phyloP scores from a whole-genome alignment of 202 grass and related monocot genomes.

The Carex arenaria region DNA sequence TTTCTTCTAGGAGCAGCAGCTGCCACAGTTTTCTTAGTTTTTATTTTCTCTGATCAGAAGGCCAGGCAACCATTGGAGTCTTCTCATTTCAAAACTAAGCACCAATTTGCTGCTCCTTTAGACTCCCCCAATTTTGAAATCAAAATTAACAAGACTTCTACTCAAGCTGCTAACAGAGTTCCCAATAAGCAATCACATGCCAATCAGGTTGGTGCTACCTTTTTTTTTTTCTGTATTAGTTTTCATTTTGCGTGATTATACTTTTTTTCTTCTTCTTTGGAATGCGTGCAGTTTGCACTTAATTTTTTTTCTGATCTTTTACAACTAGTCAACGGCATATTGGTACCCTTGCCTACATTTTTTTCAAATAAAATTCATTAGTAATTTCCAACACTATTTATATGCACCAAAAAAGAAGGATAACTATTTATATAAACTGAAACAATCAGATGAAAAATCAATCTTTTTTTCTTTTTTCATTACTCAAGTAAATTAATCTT shows the following conservation, averaged over 20 bases:
- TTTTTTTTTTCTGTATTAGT: neutral
- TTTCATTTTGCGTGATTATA: neutral
- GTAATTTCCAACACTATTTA: neutral
- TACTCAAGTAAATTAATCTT: neutral
- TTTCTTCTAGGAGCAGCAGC: slow-evolving; percentile 60
- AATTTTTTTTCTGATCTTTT: neutral
- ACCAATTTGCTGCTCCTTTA: neutral
- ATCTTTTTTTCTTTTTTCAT: neutral
- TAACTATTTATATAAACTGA: neutral
- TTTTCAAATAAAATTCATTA: neutral
- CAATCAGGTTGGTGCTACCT: slow-evolving; percentile 10
- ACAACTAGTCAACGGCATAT: neutral
- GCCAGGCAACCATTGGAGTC: slow-evolving; percentile 10
- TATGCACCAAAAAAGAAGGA: neutral
- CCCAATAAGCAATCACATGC: neutral
- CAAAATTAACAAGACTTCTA: slow-evolving; percentile 7
- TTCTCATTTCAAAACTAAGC: neutral
- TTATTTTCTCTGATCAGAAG: slow-evolving; percentile 40
- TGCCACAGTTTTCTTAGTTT: slow-evolving; percentile 41
- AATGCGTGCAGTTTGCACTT: neutral
- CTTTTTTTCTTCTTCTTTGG: neutral
- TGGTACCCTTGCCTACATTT: neutral
- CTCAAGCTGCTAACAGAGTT: neutral
- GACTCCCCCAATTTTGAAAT: neutral
- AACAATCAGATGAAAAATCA: neutral